Conservation (phyloP, 148 eudicot genomes). For the Persicaria maculosa region DNA sequence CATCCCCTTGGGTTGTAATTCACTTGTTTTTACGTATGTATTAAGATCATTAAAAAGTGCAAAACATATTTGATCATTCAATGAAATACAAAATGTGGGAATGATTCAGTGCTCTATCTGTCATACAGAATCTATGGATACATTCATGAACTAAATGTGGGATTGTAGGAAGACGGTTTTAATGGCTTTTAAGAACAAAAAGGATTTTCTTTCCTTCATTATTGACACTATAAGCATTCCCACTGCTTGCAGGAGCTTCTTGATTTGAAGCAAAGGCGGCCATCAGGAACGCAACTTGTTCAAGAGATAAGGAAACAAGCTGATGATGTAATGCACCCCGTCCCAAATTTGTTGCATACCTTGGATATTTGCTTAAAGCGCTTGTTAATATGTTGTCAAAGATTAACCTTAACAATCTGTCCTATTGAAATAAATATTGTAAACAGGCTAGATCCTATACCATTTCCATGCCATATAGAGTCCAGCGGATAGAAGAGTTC, state of each 20-base stretch:
- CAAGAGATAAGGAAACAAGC: slow-evolving; percentile 90
- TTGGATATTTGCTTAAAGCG: slow-evolving; percentile 6
- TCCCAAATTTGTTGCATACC: slow-evolving; percentile 9
- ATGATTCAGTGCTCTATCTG: background rate
- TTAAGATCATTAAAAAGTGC: background rate
- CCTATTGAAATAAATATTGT: background rate
- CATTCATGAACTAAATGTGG: background rate
- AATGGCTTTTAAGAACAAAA: background rate
- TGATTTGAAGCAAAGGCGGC: slow-evolving; percentile 65
- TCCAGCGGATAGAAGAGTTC: slow-evolving; percentile 87
- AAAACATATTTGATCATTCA: background rate
- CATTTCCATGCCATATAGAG: slow-evolving; percentile 88
- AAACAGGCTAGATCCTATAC: slow-evolving; percentile 76
- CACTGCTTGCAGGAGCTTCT: slow-evolving; percentile 70
- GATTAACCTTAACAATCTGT: background rate
- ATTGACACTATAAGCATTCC: slow-evolving; percentile 9
- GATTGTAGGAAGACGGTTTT: slow-evolving; percentile 6
- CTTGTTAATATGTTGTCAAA: background rate
- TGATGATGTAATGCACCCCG: slow-evolving; percentile 52
- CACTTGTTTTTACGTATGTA: background rate
- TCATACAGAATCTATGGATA: background rate
- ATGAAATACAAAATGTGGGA: background rate
- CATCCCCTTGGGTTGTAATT: background rate
- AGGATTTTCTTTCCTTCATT: background rate
- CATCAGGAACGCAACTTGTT: slow-evolving; percentile 66